Evolutionary conservation across 225 moss, liverwort and hornwort species (phyloP), one percentile per base, ranked within the genome.

Genomic region (Antitrichia curtipendula): DNA sequence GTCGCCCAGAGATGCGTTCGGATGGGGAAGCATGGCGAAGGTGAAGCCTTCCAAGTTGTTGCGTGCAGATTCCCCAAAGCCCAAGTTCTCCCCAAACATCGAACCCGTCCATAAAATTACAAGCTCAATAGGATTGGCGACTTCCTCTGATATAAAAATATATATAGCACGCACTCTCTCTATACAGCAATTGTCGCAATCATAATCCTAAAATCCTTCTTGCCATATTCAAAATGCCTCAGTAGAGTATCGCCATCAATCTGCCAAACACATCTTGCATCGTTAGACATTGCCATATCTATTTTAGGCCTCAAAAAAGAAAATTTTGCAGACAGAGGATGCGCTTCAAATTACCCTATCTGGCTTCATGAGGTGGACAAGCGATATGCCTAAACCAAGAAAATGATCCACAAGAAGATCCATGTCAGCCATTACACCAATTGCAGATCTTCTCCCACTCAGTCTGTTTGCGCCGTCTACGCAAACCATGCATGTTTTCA

Each of bases 1-100:
- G 1, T 20, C 15, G 1, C 13, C 13, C 1, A 45, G 1, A 45
- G 29, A 45, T 45, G 72, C 3, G 1, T 28, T 17, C 0, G 3
- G 43, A 15, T 43, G 9, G 28, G 6, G 27, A 43, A 27, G 16
- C 18, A 17, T 45, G 47, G 11, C 7, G 0, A 47, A 47, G 6
- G 10, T 10, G 47, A 47, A 18, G 10, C 41, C 41, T 45, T 73
- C 18, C 1, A 73, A 47, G 31, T 47, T 73, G 11, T 31, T 19
- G 47, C 4, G 3, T 73, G 73, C 31, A 10, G 11, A 73, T 73
- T 47, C 18, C 5, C 11, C 19, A 27, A 43, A 16, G 43, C 27
- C 2, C 43, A 71, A 11, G 3, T 47, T 73, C 28, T 45, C 47
- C 72, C 10, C 71, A 27, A 43, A 27, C 27, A 16, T 43, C 16